These are phyloP conservation scores for Cystobasidium slooffiae DNA, from an alignment of 1,284 basidiomycete genomes.

Conservation along the genomic window DNA sequence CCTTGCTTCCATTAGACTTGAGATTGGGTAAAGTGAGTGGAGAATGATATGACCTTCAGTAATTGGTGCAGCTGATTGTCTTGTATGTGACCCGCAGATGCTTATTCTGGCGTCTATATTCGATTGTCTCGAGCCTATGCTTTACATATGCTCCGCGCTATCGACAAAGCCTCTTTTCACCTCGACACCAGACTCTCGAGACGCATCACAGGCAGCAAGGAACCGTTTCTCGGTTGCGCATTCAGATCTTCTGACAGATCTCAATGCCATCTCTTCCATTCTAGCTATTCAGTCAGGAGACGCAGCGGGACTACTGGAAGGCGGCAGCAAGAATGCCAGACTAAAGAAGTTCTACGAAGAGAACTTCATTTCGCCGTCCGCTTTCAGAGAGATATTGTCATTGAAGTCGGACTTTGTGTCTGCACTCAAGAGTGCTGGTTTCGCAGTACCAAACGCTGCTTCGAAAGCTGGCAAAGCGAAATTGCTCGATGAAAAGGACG, in stretches of 20 bases:
- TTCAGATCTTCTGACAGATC: constrained; percentile 84
- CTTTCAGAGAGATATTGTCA: constrained; percentile 78
- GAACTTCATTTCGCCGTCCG: constrained; percentile 78
- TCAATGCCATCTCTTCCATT: constrained; percentile 74
- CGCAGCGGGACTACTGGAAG: constrained; percentile 57
- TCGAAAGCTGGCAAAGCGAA: background rate
- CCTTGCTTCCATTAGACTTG: constrained; percentile 84
- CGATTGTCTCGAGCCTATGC: constrained; percentile 70
- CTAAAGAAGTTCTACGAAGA: constrained; percentile 75
- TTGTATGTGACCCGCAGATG: constrained; percentile 63
- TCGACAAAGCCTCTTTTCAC: constrained; percentile 86
- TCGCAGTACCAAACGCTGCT: constrained; percentile 60
- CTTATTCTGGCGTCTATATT: constrained; percentile 81
- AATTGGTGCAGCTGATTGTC: background rate
- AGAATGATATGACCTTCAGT: background rate
- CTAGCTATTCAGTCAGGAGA: constrained; percentile 53
- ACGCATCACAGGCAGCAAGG: constrained; percentile 75
- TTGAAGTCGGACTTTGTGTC: constrained; percentile 77
- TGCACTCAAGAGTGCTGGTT: constrained; percentile 74
- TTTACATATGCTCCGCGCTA: constrained; percentile 81
- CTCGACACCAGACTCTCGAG: constrained; percentile 78
- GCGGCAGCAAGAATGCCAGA: constrained; percentile 59
- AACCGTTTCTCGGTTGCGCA: constrained; percentile 70
- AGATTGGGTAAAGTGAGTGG: constrained; percentile 74
- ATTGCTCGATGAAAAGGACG: constrained; percentile 59